phyloP scores from a whole-genome alignment of 176 grass and related monocot genomes.

The Zizania latifolia region DNA sequence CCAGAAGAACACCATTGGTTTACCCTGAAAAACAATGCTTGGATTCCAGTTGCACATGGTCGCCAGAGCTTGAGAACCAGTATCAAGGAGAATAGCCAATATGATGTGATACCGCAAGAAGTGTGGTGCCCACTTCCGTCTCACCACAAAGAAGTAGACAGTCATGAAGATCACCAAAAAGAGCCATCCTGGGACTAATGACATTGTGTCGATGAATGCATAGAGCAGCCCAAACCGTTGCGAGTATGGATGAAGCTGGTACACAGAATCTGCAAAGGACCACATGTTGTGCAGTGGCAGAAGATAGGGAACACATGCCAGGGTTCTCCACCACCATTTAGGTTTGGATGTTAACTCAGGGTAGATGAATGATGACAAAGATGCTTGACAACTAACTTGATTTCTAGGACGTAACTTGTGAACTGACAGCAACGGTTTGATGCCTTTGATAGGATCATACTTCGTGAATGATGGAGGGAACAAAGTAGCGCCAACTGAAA shows the following conservation, averaged over 20 bases:
- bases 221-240: slow-evolving; percentile 55
- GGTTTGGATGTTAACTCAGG: slow-evolving; percentile 68
- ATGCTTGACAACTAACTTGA: slow-evolving; percentile 39
- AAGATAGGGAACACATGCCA: slow-evolving; percentile 68
- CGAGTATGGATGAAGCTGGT: slow-evolving; percentile 62
- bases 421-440: slow-evolving; percentile 11
- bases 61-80: slow-evolving; percentile 46
- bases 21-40: slow-evolving; percentile 51
- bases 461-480: neutral
- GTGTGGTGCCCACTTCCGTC: slow-evolving; percentile 72
- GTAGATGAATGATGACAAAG: slow-evolving; percentile 47
- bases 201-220: slow-evolving; percentile 74
- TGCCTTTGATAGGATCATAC: slow-evolving; percentile 19
- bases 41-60: slow-evolving; percentile 75
- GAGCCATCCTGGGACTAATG: slow-evolving; percentile 59
- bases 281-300: slow-evolving; percentile 81
- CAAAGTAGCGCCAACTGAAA: slow-evolving; percentile 33
- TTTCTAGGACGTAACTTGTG: slow-evolving; percentile 4
- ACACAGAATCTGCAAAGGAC: slow-evolving; percentile 61
- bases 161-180: slow-evolving; percentile 55
- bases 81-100: slow-evolving; percentile 57
- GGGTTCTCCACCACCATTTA: slow-evolving; percentile 80
- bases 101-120: slow-evolving; percentile 78
- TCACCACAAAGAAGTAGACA: slow-evolving; percentile 70
- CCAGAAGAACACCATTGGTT: slow-evolving; percentile 64